Base-by-base conservation (phyloP, 768 basidiomycete species). In the Trametes cingulata region DNA sequence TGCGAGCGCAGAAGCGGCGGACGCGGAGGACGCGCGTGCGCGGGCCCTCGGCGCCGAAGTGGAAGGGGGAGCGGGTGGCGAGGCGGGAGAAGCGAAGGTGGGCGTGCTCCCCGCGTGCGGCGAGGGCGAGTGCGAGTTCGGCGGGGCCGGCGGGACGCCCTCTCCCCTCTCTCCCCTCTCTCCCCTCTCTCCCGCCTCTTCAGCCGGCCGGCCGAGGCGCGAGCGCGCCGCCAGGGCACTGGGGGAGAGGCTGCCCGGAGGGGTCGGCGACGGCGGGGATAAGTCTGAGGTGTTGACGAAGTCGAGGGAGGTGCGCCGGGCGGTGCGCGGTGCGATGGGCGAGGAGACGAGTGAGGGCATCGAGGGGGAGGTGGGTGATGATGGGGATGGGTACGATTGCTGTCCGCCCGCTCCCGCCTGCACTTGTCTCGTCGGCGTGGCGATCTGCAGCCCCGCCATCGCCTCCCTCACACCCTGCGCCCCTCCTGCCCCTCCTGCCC, bases 391-490 rank as follows among this genome's bases (percentile, higher is more conserved):
- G 15, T 33, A 39, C 6, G 8, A 7, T 36, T 52, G 60, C 20
- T 22, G 40, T 10, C 13, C 19, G 20, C 29, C 53, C 19, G 17
- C 14, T 8, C 42, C 17, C 8, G 48, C 33, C 17, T 50, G 20
- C 8, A 41, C 24, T 5, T 54, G 39, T 33, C 54, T 45, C 9
- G 29, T 56, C 6, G 24, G n/a, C n/a, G 22, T 25, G 14, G 41
- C 24, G 22, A 57, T 69, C 69, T 51, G 62, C 54, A 52, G 57
- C 10, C 22, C 13, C 35, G 50, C 35, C 36, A 51, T 24, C 50
- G 20, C 35, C 7, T 6, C 13, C 35, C 39, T 35, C 35, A n/a
- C n/a, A n/a, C n/a, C n/a, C n/a, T n/a, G n/a, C n/a, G n/a, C n/a
- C n/a, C n/a, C n/a, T n/a, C n/a, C n/a, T n/a, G n/a, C n/a, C n/a